Conservation (phyloP, 768 basidiomycete genomes). For the Saitozyma sp. region DNA sequence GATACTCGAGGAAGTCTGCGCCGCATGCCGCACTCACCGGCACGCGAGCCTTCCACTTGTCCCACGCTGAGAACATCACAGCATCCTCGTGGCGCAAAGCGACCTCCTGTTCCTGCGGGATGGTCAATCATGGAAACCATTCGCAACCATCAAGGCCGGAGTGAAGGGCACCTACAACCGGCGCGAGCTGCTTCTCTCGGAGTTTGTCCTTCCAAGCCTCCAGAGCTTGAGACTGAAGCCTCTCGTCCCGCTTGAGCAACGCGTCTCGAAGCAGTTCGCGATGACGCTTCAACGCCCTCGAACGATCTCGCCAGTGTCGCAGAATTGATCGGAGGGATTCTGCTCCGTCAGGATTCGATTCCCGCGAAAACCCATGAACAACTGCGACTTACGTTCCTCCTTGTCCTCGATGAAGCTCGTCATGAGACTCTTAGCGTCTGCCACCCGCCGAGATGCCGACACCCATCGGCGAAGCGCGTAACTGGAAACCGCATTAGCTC, state of each 20-base stretch:
- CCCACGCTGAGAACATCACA: slow-evolving; percentile 38
- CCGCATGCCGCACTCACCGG: slow-evolving; percentile 12
- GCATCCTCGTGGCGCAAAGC: slow-evolving; percentile 35
- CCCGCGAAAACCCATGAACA: too few relatives aligned
- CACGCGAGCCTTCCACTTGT: slow-evolving; percentile 36
- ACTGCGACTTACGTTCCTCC: slow-evolving; percentile 11
- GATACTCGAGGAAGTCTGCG: too few relatives aligned
- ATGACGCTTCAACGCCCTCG: too few relatives aligned
- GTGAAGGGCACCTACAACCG: slow-evolving; percentile 17
- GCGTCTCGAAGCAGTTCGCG: too few relatives aligned
- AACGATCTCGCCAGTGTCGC: too few relatives aligned
- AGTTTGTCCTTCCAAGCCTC: slow-evolving; percentile 16
- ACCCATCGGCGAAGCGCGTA: slow-evolving; percentile 19
- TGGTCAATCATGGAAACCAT: background rate
- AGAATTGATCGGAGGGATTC: too few relatives aligned
- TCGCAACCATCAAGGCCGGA: background rate
- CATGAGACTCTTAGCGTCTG: slow-evolving; percentile 9
- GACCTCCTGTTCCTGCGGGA: slow-evolving; percentile 33
- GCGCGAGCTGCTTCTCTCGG: slow-evolving; percentile 23
- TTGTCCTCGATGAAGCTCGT: slow-evolving; percentile 15
- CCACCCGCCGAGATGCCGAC: background rate
- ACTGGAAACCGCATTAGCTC: slow-evolving; percentile 8
- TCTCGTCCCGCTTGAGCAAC: slow-evolving; percentile 1
- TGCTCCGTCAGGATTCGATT: too few relatives aligned
- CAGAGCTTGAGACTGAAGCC: slow-evolving; percentile 12